phyloP scores from a whole-genome alignment of 305 asterid species.

The Solanum aculeatissimum region DNA sequence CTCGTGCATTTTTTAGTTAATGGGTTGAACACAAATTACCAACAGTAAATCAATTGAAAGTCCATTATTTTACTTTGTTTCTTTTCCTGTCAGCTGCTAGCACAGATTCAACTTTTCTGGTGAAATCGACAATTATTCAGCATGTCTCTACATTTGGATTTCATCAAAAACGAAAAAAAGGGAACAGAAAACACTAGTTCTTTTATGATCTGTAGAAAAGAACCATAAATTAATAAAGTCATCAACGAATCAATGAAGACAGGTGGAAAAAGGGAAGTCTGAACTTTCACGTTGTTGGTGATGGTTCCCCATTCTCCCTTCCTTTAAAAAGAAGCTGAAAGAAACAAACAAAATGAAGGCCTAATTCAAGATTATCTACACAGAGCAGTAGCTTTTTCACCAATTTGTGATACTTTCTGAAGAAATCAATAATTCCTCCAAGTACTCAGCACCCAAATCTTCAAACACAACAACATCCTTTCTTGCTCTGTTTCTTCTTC shows the following conservation, averaged over 20 bases:
- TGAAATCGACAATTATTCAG: background rate
- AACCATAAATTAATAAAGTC: background rate
- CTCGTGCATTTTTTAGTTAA: too few species aligned
- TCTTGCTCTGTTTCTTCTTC: constrained; percentile 5
- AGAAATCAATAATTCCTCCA: constrained; percentile 47
- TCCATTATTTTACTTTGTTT: background rate
- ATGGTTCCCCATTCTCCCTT: background rate
- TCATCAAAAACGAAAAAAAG: background rate
- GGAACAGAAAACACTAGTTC: background rate
- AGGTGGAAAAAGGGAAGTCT: background rate
- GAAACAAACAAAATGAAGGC: background rate
- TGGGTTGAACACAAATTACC: too few species aligned
- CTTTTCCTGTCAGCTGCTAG: background rate
- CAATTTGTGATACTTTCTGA: constrained; percentile 10
- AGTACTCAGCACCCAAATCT: constrained; percentile 77
- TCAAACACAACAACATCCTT: constrained; percentile 47
- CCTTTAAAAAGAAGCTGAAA: background rate
- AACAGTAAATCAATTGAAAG: background rate
- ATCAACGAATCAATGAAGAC: background rate
- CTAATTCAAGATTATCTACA: background rate
- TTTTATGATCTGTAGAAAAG: background rate
- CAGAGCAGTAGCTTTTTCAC: constrained; percentile 5
- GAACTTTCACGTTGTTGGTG: background rate
- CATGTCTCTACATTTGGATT: background rate
- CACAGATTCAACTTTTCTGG: background rate